Base-by-base conservation (phyloP, 2,329 filamentous ascomycete genomes). In the Botrytis deweyae region DNA sequence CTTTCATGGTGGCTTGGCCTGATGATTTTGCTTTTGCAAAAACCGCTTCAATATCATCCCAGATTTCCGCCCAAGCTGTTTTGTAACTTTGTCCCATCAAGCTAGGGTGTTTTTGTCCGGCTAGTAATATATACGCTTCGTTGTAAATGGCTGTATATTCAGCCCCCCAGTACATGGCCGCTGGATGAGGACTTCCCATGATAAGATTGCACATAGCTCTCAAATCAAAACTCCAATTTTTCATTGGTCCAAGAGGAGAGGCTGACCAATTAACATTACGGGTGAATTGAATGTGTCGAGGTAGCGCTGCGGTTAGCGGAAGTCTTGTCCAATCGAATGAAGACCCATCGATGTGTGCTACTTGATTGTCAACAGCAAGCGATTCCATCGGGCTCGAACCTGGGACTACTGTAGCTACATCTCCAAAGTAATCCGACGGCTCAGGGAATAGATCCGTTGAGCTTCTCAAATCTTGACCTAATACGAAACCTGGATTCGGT, bases 1-100 rank as follows among this genome's bases (percentile, higher is more conserved):
- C 90, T 81, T 94, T 95, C 91, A 95, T 93, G 0, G 91, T 94
- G 0, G 93, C 91, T 82, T 94, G 90, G 0, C 93, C 93, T 7
- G 90, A 91, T 58, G 87, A 82, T 81, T 87, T 88, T 0, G 93
- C 93, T 75, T 85, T 89, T 29, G 87, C 84, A 76, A 96, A 93
- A 0, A 92, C 87, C 3, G 89, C 89, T 76, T 90, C 87, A 18
- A 95, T 86, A 8, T 90, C 88, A 36, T 89, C 84, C 92, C 92
- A 95, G 9, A 95, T 91, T 80, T 95, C 93, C 0, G 85, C 76
- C 92, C 92, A 95, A 1, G 88, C 90, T 33, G 46, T 87, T 63
- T 84, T 83, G 78, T 94, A 95, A 74, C 86, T 88, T 80, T 88
- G 86, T 2, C 93, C 93, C 91, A 96, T 95, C 8, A 95, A 82